A percentile compares a stretch with the other conserved stretches of the same genome.
Conservation (phyloP, 2,329 filamentous ascomycete genomes). For the Monilinia vaccinii-corymbosi region DNA sequence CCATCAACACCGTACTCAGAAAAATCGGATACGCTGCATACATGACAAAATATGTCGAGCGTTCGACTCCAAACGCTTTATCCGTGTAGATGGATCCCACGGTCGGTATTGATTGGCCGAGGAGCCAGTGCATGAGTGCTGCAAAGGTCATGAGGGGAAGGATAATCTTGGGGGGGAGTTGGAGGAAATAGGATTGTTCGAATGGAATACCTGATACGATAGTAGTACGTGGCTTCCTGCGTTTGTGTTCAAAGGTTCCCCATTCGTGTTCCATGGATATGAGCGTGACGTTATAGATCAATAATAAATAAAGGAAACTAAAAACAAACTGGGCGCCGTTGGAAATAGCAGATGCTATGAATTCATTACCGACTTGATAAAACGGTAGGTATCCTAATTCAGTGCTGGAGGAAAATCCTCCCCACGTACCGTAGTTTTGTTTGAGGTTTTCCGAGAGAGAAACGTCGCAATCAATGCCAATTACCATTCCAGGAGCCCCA, state of each 20-base stretch:
- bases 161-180: slow-evolving; percentile 15
- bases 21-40: slow-evolving; percentile 19
- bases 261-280: slow-evolving; percentile 22
- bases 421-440: slow-evolving; percentile 14
- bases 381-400: slow-evolving; percentile 10
- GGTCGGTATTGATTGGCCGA: slow-evolving; percentile 16
- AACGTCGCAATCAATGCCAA: background rate
- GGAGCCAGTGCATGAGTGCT: slow-evolving; percentile 19
- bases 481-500: too few species aligned
- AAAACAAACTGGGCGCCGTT: slow-evolving; percentile 20
- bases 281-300: slow-evolving; percentile 19
- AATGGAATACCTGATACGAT: slow-evolving; percentile 16
- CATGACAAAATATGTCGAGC: slow-evolving; percentile 15
- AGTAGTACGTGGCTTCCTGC: slow-evolving; percentile 13
- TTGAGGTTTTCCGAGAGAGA: slow-evolving; percentile 3
- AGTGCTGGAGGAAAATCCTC: slow-evolving; percentile 16
- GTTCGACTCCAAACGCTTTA: slow-evolving; percentile 11
- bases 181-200: slow-evolving; percentile 18
- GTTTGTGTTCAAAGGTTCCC: slow-evolving; percentile 14
- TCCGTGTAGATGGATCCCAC: slow-evolving; percentile 18
- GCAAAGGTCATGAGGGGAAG: slow-evolving; percentile 16
- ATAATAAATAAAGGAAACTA: slow-evolving; percentile 14
- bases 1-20: slow-evolving; percentile 15
- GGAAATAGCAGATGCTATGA: slow-evolving; percentile 17
- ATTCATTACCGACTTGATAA: slow-evolving; percentile 14